Conservation (phyloP, 2,329 filamentous ascomycete species). For the Atkinsonella texensis region DNA sequence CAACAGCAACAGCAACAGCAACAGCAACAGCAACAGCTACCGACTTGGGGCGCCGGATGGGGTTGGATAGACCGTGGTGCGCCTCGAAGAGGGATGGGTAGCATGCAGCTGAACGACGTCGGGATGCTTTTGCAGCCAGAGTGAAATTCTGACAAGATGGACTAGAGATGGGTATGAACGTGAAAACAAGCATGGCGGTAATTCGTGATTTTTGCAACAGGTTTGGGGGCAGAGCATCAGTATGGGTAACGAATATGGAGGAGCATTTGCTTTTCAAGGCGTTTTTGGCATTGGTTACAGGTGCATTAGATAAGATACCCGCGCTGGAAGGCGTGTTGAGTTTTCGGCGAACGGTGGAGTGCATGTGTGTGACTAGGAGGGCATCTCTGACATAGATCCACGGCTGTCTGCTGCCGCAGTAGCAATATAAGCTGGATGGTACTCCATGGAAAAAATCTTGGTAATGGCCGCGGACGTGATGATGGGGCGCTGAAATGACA, state of each 20-base stretch:
- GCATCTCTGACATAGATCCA: no score
- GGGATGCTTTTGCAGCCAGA: conserved; percentile 16
- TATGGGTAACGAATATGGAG: not conserved
- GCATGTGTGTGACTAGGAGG: no score
- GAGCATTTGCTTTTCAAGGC: not conserved
- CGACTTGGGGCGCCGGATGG: conserved; percentile 18
- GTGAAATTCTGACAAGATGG: not conserved
- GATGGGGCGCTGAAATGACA: no score
- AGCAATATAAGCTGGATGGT: no score
- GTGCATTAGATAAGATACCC: conserved; percentile 6
- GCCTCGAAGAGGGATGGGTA: conserved; percentile 10
- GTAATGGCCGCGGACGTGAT: no score
- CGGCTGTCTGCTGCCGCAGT: no score
- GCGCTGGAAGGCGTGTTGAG: not conserved
- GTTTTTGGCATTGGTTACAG: conserved; percentile 1
- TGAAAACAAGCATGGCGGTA: not conserved
- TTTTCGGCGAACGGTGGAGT: not conserved
- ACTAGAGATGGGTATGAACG: not conserved
- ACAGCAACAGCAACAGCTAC: conserved; percentile 7
- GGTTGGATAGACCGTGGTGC: conserved; percentile 19
- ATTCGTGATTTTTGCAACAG: not conserved
- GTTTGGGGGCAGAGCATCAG: not conserved
- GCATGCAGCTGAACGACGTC: conserved; percentile 21
- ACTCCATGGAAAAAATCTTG: no score
- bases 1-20: no score